Evolutionary conservation across 192 early-diverging fungal genomes (phyloP).

Genomic region (Podila verticillata): DNA sequence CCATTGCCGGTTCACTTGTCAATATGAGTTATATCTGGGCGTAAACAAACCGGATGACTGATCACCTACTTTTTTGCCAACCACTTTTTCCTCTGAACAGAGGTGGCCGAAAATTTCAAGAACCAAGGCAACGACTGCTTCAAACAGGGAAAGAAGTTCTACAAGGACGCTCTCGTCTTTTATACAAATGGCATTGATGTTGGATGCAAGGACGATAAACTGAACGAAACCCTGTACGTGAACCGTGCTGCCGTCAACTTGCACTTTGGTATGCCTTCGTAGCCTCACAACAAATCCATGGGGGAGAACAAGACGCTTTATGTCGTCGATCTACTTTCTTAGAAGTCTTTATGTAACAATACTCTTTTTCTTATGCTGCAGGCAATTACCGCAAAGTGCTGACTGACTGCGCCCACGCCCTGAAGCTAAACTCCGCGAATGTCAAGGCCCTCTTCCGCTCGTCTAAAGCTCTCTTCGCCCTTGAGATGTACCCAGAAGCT

Average conservation of each 20-base stretch:
- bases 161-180: conserved; percentile 80
- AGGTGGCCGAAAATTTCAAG: conserved; percentile 93
- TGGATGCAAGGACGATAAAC: conserved; percentile 73
- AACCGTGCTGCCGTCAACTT: conserved; percentile 96
- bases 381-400: conserved; percentile 90
- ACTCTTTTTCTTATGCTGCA: conserved; percentile 19
- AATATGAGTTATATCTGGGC: not conserved
- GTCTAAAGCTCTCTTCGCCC: conserved; percentile 76
- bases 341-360: not conserved
- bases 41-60: not conserved
- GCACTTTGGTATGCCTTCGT: conserved; percentile 68
- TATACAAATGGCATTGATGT: conserved; percentile 90
- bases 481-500: conserved; percentile 89
- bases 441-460: conserved; percentile 96
- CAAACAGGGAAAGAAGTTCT: conserved; percentile 70
- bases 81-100: conserved; percentile 19
- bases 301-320: not conserved
- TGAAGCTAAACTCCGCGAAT: conserved; percentile 81
- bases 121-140: conserved; percentile 96
- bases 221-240: conserved; percentile 83
- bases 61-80: not conserved
- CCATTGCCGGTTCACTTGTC: no score
- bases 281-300: not conserved
- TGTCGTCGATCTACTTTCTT: no score
- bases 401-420: conserved; percentile 87